phyloP scores from a whole-genome alignment of 2,329 filamentous ascomycete species.

The Aspergillus vadensis region DNA sequence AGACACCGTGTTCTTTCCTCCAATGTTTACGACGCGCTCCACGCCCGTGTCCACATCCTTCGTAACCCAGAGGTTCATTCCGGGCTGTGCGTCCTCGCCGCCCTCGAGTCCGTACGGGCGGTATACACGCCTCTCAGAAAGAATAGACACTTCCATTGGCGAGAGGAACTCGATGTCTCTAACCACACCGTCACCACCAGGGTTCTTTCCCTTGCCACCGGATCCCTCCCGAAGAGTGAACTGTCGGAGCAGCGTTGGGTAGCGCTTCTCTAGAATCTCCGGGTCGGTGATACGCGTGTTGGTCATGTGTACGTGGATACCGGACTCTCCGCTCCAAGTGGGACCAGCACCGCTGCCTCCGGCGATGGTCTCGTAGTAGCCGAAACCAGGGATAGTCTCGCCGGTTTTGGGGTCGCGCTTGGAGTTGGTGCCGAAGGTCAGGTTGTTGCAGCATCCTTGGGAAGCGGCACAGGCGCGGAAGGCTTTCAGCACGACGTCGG shows the following conservation, averaged over 20 bases:
- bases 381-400: slow-evolving; percentile 70
- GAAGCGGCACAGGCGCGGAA: slow-evolving; percentile 77
- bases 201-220: slow-evolving; percentile 67
- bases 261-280: slow-evolving; percentile 78
- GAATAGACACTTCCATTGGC: slow-evolving; percentile 76
- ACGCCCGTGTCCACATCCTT: slow-evolving; percentile 62
- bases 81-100: slow-evolving; percentile 75
- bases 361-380: slow-evolving; percentile 86
- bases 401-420: slow-evolving; percentile 62
- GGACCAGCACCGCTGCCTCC: slow-evolving; percentile 77
- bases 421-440: slow-evolving; percentile 76
- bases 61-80: slow-evolving; percentile 84
- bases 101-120: slow-evolving; percentile 81
- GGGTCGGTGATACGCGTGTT: slow-evolving; percentile 84
- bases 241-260: slow-evolving; percentile 72
- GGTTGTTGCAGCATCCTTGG: slow-evolving; percentile 81
- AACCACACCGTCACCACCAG: slow-evolving; percentile 74
- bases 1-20: slow-evolving; percentile 63
- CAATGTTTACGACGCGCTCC: slow-evolving; percentile 59
- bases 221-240: slow-evolving; percentile 69
- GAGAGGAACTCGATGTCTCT: slow-evolving; percentile 83
- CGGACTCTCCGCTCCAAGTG: slow-evolving; percentile 73
- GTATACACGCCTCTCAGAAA: slow-evolving; percentile 75
- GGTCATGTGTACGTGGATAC: slow-evolving; percentile 84
- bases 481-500: slow-evolving; percentile 78